Base-by-base conservation (phyloP, 805 yeast genomes). In the Metschnikowia orientalis region DNA sequence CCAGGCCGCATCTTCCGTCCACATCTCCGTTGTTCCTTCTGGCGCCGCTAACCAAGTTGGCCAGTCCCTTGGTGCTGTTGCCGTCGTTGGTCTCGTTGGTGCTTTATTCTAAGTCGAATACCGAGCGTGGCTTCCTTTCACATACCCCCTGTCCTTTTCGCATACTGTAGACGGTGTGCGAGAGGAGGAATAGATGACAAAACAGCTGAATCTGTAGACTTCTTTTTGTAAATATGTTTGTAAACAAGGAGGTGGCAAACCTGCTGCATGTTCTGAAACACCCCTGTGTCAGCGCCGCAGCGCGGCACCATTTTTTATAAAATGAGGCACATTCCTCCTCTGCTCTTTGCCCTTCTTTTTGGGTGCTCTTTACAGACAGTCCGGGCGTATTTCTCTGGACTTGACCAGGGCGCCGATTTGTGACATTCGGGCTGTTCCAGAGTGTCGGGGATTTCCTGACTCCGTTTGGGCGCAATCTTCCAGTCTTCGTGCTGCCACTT, bases 21-120 rank as follows among this genome's bases (percentile, higher is more conserved):
- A 19, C 17, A 17, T 12, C 16, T 22, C 13, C 26, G 10, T 29
- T 11, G 26, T 29, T 5, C 28, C 26, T 23, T 45, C 54, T 24
- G 55, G 34, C 31, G 53, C 49, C 18, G 54, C 41, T 23, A 45
- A 40, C 40, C 57, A 50, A 19, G 23, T 32, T 17, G 63, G 57
- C 35, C 42, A 48, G 26, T 48, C 56, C 17, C 35, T 63, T 34
- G 63, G 61, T 28, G 68, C 67, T 20, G 69, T 67, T 31, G 61
- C 63, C 40, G 41, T 62, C 10, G 59, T 58, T 37, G 71, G 69
- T 32, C 48, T 67, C 15, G 53, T 59, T 22, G 73, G 64, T 48
- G 67, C 59, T 43, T 45, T 45, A 48, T 37, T 45, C 35, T 45
- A 45, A 37, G 38, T 11, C n/a, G n/a, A n/a, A n/a, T n/a, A n/a